A percentile compares a stretch with the other conserved stretches of the same genome.
Evolutionary conservation across 306 rosid genomes (phyloP).

Genomic region (Ammopiptanthus mongolicus): DNA sequence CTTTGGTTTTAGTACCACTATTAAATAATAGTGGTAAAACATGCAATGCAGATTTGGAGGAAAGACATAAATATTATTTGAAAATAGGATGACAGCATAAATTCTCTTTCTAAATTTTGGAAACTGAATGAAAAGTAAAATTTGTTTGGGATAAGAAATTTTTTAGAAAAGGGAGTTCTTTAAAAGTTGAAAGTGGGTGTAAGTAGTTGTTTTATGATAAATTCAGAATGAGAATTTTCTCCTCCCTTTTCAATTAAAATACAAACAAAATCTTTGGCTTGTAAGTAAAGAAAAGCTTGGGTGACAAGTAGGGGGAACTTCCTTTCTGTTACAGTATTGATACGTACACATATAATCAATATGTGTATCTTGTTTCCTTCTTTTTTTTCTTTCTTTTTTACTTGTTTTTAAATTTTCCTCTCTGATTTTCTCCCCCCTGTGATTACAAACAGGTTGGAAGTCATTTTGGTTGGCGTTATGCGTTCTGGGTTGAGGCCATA

Average conservation of each 20-base stretch:
- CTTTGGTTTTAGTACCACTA: slow-evolving; percentile 12
- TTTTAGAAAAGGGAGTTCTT: neutral
- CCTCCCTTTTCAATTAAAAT: neutral
- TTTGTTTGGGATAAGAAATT: neutral
- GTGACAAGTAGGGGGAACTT: neutral
- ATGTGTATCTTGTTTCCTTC: neutral
- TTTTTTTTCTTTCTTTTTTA: neutral
- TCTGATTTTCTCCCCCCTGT: slow-evolving; percentile 4
- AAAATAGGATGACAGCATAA: neutral
- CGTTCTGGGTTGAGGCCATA: slow-evolving; percentile 74
- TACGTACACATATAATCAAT: neutral
- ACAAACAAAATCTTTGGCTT: neutral
- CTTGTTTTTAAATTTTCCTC: neutral
- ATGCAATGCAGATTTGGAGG: neutral
- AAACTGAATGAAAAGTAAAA: slow-evolving; percentile 2
- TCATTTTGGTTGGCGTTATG: slow-evolving; percentile 69
- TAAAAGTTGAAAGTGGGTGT: neutral
- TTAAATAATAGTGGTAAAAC: neutral
- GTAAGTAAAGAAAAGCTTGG: neutral
- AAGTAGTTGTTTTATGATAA: neutral
- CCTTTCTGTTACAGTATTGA: neutral
- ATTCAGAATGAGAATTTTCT: neutral
- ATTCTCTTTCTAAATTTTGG: neutral
- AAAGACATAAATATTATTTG: neutral
- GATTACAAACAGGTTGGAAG: slow-evolving; percentile 57